Evolutionary conservation across 108 stramenopile species (phyloP).

Genomic region (Hondaea fermentalgiana): DNA sequence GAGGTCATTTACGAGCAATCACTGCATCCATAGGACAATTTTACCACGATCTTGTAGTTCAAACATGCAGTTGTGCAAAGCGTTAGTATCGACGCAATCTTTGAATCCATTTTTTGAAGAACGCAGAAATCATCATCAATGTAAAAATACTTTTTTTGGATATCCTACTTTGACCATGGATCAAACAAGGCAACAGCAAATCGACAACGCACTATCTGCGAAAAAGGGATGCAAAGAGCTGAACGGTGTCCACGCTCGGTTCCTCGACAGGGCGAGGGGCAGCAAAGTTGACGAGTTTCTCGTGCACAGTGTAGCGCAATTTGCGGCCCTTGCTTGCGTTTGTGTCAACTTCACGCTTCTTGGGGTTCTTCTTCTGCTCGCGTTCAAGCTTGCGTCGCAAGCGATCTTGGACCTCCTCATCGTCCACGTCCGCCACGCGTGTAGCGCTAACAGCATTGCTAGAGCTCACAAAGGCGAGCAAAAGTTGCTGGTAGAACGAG

Average conservation of each 20-base stretch:
- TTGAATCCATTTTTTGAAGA: no score
- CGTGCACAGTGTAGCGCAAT: neutral
- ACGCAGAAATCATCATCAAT: no score
- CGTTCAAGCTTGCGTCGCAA: neutral
- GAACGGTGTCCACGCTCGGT: neutral
- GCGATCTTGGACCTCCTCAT: neutral
- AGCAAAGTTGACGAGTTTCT: constrained; percentile 6
- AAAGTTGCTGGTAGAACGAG: neutral
- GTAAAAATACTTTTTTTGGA: no score
- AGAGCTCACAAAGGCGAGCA: constrained; percentile 11
- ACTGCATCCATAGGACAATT: no score
- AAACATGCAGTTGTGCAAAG: no score
- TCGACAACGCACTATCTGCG: neutral
- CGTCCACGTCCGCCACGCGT: neutral
- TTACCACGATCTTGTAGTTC: no score
- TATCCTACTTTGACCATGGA: no score
- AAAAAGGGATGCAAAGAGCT: constrained; percentile 3
- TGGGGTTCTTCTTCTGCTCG: neutral
- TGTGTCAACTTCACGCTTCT: neutral
- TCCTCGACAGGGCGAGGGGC: neutral
- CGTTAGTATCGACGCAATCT: no score
- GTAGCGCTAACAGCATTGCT: neutral
- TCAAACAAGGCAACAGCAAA: no score
- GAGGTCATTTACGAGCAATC: no score
- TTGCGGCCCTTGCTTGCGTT: constrained; percentile 7